A percentile compares a stretch with the other conserved stretches of the same genome.
These are phyloP conservation scores for Mycosphaerella arachidis DNA, from an alignment of 2,329 filamentous ascomycete genomes.

Conservation along the genomic window DNA sequence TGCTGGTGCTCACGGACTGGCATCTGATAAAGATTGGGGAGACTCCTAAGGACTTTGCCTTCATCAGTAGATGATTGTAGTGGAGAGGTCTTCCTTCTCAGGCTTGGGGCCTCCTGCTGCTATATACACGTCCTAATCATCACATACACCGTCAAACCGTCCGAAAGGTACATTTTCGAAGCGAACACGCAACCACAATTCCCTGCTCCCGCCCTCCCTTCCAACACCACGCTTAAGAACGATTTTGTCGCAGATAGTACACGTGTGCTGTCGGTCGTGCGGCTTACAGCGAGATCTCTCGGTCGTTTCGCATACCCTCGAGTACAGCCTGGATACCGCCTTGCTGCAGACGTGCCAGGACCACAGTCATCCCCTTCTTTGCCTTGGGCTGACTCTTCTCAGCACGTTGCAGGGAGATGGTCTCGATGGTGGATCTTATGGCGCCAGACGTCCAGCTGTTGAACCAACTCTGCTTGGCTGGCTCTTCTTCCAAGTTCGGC, in stretches of 20 bases:
- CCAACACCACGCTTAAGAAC: conserved; percentile 15
- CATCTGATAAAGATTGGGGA: background rate
- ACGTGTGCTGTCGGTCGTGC: background rate
- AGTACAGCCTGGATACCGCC: conserved; percentile 66
- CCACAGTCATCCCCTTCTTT: conserved; percentile 76
- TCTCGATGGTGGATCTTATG: conserved; percentile 76
- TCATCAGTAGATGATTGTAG: conserved; percentile 2
- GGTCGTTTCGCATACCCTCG: conserved; percentile 64
- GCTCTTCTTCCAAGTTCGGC: conserved; percentile 37
- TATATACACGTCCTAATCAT: conserved; percentile 5
- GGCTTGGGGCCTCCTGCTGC: conserved; percentile 19
- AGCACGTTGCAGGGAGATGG: conserved; percentile 71
- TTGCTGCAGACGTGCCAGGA: conserved; percentile 65
- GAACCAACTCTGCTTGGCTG: conserved; percentile 53
- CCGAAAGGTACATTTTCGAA: conserved; percentile 4
- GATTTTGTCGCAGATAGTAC: background rate
- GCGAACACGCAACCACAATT: background rate
- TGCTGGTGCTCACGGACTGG: background rate
- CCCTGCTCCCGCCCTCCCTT: background rate
- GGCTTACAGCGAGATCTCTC: conserved; percentile 21
- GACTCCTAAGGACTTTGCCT: background rate
- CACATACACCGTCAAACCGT: background rate
- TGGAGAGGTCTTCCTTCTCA: conserved; percentile 15
- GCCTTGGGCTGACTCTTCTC: conserved; percentile 75
- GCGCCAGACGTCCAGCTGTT: conserved; percentile 62